phyloP scores from a whole-genome alignment of 805 yeast genomes.

The Candida orba region DNA sequence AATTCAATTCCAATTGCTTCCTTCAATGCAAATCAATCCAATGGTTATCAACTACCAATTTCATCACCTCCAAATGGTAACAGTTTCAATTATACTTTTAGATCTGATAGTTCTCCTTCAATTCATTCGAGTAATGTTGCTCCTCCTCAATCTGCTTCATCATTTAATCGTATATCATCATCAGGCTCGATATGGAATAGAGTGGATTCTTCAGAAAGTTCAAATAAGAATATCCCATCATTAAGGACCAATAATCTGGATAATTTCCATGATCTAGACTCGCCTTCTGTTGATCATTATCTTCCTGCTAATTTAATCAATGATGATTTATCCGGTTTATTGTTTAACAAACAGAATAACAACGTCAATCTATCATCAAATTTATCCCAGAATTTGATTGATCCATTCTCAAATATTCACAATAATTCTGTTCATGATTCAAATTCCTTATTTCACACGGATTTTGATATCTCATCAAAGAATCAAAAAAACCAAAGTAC shows the following conservation, averaged over 20 bases:
- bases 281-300: constrained; percentile 28
- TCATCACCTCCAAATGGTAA: constrained; percentile 2
- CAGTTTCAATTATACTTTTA: constrained; percentile 5
- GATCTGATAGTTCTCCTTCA: constrained; percentile 10
- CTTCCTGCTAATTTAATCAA: constrained; percentile 29
- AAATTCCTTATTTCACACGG: constrained; percentile 15
- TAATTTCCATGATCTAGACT: constrained; percentile 18
- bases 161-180: not conserved
- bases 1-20: not conserved
- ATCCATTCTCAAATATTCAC: constrained; percentile 1
- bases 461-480: constrained; percentile 12
- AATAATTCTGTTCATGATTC: constrained; percentile 6
- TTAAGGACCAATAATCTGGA: constrained; percentile 1
- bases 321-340: constrained; percentile 17
- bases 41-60: constrained; percentile 2
- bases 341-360: constrained; percentile 1
- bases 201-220: not conserved
- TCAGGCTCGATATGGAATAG: constrained; percentile 8
- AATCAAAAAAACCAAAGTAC: constrained; percentile 10
- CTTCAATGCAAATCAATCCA: not conserved
- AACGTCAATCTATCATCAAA: not conserved
- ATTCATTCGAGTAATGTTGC: not conserved
- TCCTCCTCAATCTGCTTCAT: not conserved
- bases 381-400: constrained; percentile 1
- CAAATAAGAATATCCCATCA: not conserved